phyloP scores from a whole-genome alignment of 225 moss, liverwort and hornwort genomes.

The Rhytidiadelphus loreus region DNA sequence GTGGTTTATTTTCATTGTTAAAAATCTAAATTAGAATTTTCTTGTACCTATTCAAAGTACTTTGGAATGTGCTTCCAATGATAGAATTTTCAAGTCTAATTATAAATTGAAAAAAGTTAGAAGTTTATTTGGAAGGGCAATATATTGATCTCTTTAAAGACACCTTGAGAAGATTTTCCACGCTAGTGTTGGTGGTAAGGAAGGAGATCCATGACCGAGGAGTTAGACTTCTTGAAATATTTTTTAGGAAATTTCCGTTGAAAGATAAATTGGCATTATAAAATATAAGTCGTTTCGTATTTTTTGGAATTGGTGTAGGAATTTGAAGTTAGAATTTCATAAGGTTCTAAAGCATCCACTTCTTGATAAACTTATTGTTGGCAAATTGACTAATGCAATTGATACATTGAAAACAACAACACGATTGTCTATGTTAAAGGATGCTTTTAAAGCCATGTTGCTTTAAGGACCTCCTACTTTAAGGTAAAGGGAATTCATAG shows the following conservation, averaged over 20 bases:
- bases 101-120: not conserved
- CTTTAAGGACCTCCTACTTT: no score
- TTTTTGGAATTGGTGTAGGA: not conserved
- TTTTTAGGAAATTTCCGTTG: not conserved
- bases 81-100: not conserved
- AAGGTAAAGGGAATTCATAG: no score
- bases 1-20: not conserved
- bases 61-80: not conserved
- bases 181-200: not conserved
- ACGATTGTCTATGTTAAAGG: not conserved
- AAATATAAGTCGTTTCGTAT: not conserved
- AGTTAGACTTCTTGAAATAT: not conserved
- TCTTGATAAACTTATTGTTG: not conserved
- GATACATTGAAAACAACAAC: not conserved
- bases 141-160: rapidly evolving
- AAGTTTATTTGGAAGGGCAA: not conserved
- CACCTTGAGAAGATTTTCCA: not conserved
- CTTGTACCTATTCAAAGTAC: not conserved
- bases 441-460: no score
- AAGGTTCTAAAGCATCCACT: not conserved
- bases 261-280: not conserved
- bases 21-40: not conserved
- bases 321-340: not conserved
- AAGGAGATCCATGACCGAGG: not conserved
- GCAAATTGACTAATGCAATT: not conserved